Conservation (phyloP, 371 early-diverging fungal species). For the Mortierella sp. region DNA sequence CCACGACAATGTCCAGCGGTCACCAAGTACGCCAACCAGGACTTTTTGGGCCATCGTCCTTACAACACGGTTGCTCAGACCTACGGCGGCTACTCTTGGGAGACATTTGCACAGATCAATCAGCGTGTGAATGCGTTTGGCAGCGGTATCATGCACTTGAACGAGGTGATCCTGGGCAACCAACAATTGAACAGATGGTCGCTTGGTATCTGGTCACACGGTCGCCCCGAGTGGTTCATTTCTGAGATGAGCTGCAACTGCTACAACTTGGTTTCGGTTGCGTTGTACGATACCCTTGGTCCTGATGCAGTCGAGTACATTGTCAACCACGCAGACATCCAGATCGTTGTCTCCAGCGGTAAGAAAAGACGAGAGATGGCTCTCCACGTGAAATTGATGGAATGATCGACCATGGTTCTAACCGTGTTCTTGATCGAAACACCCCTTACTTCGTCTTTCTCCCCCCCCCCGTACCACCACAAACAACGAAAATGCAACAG, state of each 20-base stretch:
- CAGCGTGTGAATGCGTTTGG: slow-evolving; percentile 70
- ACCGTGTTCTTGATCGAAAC: slow-evolving; percentile 7
- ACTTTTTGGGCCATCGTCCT: slow-evolving; percentile 64
- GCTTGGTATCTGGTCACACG: slow-evolving; percentile 82
- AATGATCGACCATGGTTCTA: no score
- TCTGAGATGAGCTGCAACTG: slow-evolving; percentile 70
- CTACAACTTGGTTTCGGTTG: slow-evolving; percentile 71
- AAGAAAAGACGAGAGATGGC: slow-evolving; percentile 57
- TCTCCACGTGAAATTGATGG: slow-evolving; percentile 14
- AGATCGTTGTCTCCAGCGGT: slow-evolving; percentile 74
- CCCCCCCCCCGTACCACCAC: not conserved
- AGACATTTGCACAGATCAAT: slow-evolving; percentile 65
- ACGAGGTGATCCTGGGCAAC: slow-evolving; percentile 52
- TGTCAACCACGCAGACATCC: slow-evolving; percentile 75
- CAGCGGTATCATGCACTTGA: slow-evolving; percentile 62
- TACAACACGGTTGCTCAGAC: slow-evolving; percentile 58
- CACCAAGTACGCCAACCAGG: slow-evolving; percentile 45
- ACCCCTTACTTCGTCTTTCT: not conserved
- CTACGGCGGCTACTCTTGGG: slow-evolving; percentile 72
- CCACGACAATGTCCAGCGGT: slow-evolving; percentile 16
- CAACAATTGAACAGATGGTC: slow-evolving; percentile 53
- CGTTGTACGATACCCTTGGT: slow-evolving; percentile 90
- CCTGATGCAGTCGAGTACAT: slow-evolving; percentile 79
- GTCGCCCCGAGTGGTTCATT: slow-evolving; percentile 87
- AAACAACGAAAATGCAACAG: slow-evolving; percentile 36